Conservation (phyloP, 225 moss, liverwort and hornwort genomes). For the Polytrichum formosum region DNA sequence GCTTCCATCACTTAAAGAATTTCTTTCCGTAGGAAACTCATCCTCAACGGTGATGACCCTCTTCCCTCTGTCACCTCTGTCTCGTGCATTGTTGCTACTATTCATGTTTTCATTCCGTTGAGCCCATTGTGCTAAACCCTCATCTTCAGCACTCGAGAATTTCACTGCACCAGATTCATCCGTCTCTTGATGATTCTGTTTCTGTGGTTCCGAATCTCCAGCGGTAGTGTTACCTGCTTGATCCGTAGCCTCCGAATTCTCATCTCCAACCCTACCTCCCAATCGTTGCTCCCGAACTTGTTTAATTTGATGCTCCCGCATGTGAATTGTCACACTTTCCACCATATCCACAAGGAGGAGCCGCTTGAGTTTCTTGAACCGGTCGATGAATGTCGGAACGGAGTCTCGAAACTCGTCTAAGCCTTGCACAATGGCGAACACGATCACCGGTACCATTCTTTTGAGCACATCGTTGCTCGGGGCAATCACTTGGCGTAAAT, state of each 20-base stretch:
- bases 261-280: background rate
- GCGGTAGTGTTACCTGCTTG: background rate
- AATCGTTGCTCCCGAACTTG: slow-evolving; percentile 35
- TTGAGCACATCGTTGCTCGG: slow-evolving; percentile 58
- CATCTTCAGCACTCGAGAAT: slow-evolving; percentile 1
- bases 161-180: background rate
- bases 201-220: background rate
- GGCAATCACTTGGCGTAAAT: slow-evolving; percentile 59
- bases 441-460: slow-evolving; percentile 59
- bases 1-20: background rate
- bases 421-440: slow-evolving; percentile 67
- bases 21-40: background rate
- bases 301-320: slow-evolving; percentile 58
- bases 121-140: slow-evolving; percentile 6
- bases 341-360: slow-evolving; percentile 47
- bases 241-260: background rate
- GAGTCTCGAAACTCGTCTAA: slow-evolving; percentile 46
- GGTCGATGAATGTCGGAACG: slow-evolving; percentile 42
- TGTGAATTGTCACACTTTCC: slow-evolving; percentile 55
- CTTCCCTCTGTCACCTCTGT: slow-evolving; percentile 3
- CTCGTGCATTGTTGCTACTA: background rate
- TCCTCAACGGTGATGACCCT: background rate
- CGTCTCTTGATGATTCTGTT: background rate
- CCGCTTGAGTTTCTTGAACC: slow-evolving; percentile 37
- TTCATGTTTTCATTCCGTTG: background rate